A percentile compares a stretch with the other conserved stretches of the same genome.
phyloP scores from a whole-genome alignment of 345 rosid species.

The Clausena lansium region DNA sequence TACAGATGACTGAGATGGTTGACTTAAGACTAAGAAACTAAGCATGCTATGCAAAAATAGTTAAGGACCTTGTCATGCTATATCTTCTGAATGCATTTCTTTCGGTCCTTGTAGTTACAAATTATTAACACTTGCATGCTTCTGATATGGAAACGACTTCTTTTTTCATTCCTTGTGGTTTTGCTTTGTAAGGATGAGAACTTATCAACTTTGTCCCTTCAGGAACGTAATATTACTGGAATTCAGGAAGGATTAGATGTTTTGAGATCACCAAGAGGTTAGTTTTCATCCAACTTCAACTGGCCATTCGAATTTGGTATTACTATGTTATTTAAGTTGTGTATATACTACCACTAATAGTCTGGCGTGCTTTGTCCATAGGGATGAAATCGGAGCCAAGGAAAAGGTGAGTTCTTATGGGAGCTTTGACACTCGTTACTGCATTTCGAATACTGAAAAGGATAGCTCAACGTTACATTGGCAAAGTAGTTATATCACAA shows the following conservation, averaged over 20 bases:
- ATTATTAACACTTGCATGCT: not conserved
- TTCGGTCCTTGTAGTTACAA: not conserved
- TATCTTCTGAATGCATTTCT: too few species aligned
- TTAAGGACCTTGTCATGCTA: not conserved
- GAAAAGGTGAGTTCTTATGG: not conserved
- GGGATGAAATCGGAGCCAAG: constrained; percentile 7
- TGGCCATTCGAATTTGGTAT: not conserved
- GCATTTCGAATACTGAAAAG: not conserved
- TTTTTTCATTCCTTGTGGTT: not conserved
- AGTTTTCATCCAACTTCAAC: constrained; percentile 4
- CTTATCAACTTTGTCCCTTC: not conserved
- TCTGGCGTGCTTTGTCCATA: not conserved
- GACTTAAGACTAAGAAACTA: not conserved
- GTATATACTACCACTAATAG: not conserved
- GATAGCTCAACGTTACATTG: not conserved
- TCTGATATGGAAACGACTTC: not conserved
- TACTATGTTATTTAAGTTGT: not conserved
- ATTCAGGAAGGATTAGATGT: constrained; percentile 27
- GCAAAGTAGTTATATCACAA: not conserved
- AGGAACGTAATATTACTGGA: constrained; percentile 41
- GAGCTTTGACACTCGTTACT: not conserved
- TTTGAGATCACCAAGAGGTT: constrained; percentile 28
- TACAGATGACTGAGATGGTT: not conserved
- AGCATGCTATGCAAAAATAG: not conserved
- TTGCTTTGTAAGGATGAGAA: not conserved